Evolutionary conservation across 345 rosid genomes (phyloP), one percentile per base, ranked within the genome.

Genomic region (Erucastrum elatum): DNA sequence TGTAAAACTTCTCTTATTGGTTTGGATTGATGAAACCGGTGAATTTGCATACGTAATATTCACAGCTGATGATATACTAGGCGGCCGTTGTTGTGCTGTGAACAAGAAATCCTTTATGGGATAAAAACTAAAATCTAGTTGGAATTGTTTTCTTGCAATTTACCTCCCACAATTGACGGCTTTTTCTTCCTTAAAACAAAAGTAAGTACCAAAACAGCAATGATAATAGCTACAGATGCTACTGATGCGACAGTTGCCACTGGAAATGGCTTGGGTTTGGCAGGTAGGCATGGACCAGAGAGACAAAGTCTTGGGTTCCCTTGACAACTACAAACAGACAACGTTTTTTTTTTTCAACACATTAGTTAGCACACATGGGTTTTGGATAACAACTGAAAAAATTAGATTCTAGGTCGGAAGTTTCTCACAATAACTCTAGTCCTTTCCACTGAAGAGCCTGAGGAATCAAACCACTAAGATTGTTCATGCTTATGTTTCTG

Each of bases 401-500:
- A 0, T 33, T 0, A 51, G 4, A 2, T 33, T 35, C 0, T 41
- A 30, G 31, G 73, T 61, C 25, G 3, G 3, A 34, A 29, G 66
- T 29, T 66, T 66, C 81, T 72, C 49, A 78, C 81, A 0, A 1
- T 30, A 78, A 8, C 10, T 41, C 6, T 5, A 72, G 68, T 59
- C 72, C 77, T 56, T 77, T 7, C 17, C 11, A 55, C 6, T 39
- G 76, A 17, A 78, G 17, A 6, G 76, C 4, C 66, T 65, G 81
- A 71, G 93, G 91, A 59, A 89, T 12, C 6, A 82, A 56, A 56
- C 91, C 88, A 34, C 41, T 51, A 13, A 84, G 83, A 64, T 73
- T 15, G 75, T 86, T 89, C 41, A 75, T 73, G 9, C 55, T 39
- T 67, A 85, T 69, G 67, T 83, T 85, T 78, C 90, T 89, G 81